These are phyloP conservation scores for Cryptococcus wingfieldii DNA, from an alignment of 1,284 basidiomycete species.

Conservation along the genomic window DNA sequence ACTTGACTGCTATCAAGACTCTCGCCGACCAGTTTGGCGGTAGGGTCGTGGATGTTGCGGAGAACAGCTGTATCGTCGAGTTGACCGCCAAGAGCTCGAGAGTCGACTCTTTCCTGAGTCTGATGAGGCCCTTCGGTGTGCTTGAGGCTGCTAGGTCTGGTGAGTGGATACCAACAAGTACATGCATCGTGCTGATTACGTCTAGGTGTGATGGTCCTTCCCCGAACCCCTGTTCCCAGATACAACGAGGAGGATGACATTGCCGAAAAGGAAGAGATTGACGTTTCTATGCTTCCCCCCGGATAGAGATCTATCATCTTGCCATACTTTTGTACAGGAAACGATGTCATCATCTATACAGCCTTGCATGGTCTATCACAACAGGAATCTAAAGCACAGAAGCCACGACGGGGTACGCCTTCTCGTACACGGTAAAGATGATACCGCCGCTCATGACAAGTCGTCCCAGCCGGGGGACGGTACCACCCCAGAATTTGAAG, in stretches of 20 bases:
- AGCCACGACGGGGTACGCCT: slow-evolving; percentile 41
- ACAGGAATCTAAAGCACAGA: slow-evolving; percentile 6
- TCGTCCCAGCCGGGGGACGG: slow-evolving; percentile 79
- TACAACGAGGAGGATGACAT: slow-evolving; percentile 59
- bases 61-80: slow-evolving; percentile 92
- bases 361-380: background rate
- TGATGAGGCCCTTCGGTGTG: slow-evolving; percentile 92
- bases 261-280: slow-evolving; percentile 59
- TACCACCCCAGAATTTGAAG: slow-evolving; percentile 88
- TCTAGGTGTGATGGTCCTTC: slow-evolving; percentile 90
- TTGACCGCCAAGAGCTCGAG: slow-evolving; percentile 85
- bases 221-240: slow-evolving; percentile 76
- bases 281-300: slow-evolving; percentile 82
- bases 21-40: slow-evolving; percentile 88
- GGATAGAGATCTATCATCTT: slow-evolving; percentile 56
- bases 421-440: slow-evolving; percentile 88
- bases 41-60: slow-evolving; percentile 89
- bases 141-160: slow-evolving; percentile 89
- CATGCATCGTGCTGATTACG: background rate
- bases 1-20: slow-evolving; percentile 78
- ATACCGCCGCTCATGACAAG: slow-evolving; percentile 89
- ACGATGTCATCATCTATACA: background rate
- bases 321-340: background rate
- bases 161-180: slow-evolving; percentile 46
- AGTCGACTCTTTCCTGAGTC: slow-evolving; percentile 86